Base-by-base conservation (phyloP, 495 filamentous ascomycete species). In the Penicillium angulare region DNA sequence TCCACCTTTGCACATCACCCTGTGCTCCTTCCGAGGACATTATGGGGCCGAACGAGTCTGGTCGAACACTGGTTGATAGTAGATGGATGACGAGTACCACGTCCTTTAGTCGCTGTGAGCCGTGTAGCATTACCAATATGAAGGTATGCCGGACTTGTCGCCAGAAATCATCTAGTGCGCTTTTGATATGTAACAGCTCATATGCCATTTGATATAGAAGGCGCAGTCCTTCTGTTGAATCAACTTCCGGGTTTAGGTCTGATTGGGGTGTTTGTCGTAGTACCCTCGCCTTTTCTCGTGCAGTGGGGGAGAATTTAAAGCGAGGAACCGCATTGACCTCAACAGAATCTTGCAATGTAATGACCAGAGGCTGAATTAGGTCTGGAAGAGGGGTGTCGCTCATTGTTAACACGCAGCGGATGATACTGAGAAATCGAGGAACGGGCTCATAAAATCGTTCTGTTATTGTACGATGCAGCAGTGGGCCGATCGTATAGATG, bases 391-490 rank as follows among this genome's bases (percentile, higher is more conserved):
- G 73, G 7, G 70, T 52, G 21, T 71, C 69, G 53, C 82, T 76
- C 53, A 77, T 64, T 36, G 69, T 60, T 12, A 89, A 66, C 27
- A 84, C 65, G 49, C 77, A 80, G 35, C 72, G 68, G 17, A 82
- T 60, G 18, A 86, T 64, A 38, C 80, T 74, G 43, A 86, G 55
- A 23, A 89, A 72, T 31, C 85, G 75, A 46, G 78, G 74, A 3
- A 89, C 53, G 4, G 86, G 80, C 18, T 68, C 63, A 54, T 75
- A 85, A 57, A 76, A 83, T 46, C 74, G 74, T 53, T 88, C 86
- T 20, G 72, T 64, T 39, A 89, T 61, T 51, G 82, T 84, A 22
- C 73, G 79, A 12, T 75, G 67, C 86, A 86, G 89, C n/a, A 88
- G 51, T 15, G 65, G 67, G 26, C 82, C 68, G 20, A 87, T 66